These are phyloP conservation scores for Fusarium sp. DNA, from an alignment of 2,329 filamentous ascomycete species.

Conservation along the genomic window DNA sequence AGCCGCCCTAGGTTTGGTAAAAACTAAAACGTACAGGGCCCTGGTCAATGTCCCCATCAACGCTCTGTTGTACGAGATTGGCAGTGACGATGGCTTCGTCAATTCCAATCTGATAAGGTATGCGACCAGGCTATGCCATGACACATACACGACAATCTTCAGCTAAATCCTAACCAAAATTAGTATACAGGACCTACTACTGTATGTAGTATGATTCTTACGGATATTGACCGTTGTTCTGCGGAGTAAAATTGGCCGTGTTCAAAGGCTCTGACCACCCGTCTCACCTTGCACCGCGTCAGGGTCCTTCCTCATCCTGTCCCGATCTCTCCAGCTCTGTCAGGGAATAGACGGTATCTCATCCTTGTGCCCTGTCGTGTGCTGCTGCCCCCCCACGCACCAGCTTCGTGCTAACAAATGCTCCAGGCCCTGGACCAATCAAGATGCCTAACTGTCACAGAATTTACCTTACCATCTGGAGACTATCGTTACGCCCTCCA, in stretches of 20 bases:
- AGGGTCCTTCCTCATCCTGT: constrained; percentile 23
- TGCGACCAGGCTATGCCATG: background rate
- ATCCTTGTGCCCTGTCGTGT: constrained; percentile 1
- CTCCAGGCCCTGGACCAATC: constrained; percentile 25
- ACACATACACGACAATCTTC: background rate
- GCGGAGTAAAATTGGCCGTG: constrained; percentile 1
- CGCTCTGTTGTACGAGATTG: background rate
- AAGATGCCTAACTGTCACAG: constrained; percentile 9
- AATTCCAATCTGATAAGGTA: background rate
- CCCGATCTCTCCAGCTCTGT: constrained; percentile 24
- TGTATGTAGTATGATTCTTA: too few species aligned
- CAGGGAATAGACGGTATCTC: constrained; percentile 20
- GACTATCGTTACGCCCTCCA: constrained; percentile 15
- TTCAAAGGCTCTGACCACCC: constrained; percentile 2
- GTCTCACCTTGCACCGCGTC: background rate
- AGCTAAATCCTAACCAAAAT: background rate
- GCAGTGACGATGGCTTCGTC: background rate
- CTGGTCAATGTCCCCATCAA: too few species aligned
- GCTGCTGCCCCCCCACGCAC: constrained; percentile 32
- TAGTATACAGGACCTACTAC: background rate
- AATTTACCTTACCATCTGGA: constrained; percentile 22
- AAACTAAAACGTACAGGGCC: background rate
- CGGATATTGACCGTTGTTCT: too few species aligned
- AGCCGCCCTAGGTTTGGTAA: too few species aligned
- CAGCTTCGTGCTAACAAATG: constrained; percentile 9